Conservation (phyloP, 129 eudicot genomes). For the Heracleum sosnowskyi region DNA sequence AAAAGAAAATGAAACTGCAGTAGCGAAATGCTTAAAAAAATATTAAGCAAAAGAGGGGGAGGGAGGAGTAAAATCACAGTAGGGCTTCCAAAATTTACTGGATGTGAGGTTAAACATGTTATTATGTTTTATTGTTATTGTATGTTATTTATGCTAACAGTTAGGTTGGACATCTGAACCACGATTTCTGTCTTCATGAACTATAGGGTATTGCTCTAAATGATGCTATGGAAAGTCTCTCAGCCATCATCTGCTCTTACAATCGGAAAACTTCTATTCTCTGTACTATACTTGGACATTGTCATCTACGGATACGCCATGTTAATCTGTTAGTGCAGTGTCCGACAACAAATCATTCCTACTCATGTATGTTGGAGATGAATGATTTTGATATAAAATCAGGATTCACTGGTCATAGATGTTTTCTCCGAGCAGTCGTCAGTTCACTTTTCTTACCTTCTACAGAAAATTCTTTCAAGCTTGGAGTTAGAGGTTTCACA, state of each 20-base stretch:
- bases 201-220: constrained; percentile 79
- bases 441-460: constrained; percentile 43
- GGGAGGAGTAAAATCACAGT: not conserved
- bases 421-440: constrained; percentile 41
- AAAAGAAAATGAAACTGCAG: not conserved
- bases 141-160: not conserved
- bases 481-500: constrained; percentile 38
- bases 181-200: constrained; percentile 18
- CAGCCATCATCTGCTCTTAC: constrained; percentile 26
- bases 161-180: constrained; percentile 7
- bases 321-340: constrained; percentile 43
- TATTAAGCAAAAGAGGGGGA: not conserved
- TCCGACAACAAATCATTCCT: constrained; percentile 36
- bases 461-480: constrained; percentile 39
- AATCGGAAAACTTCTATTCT: constrained; percentile 43
- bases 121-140: not conserved
- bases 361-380: constrained; percentile 35
- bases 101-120: not conserved
- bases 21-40: not conserved
- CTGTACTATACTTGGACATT: constrained; percentile 42
- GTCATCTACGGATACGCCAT: constrained; percentile 50
- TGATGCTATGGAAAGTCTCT: constrained; percentile 53
- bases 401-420: constrained; percentile 24
- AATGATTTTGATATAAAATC: constrained; percentile 44
- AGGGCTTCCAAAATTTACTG: not conserved